Evolutionary conservation across 192 early-diverging fungal species (phyloP), one percentile per base, ranked within the genome.

Genomic region (Lobosporangium transversale): DNA sequence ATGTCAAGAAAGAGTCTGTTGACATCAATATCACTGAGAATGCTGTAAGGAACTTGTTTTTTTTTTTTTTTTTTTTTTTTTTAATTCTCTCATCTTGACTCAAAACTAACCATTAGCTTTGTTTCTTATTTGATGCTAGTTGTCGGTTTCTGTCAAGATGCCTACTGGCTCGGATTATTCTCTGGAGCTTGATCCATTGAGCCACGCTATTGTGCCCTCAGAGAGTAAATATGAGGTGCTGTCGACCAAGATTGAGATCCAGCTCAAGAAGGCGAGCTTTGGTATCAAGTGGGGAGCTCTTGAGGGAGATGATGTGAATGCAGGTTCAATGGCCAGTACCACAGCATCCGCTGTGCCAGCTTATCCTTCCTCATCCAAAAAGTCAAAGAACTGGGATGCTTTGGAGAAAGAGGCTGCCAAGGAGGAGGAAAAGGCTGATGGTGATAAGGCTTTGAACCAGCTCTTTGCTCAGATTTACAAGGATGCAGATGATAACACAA

Each of bases 201-300:
- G 88, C 49, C 91, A 94, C 58, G 78, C 78, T 10, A 92, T 99
- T 48, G 82, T 88, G 45, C 93, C 96, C 3, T 53, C 63, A 1
- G 87, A 89, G 65, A 89, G 86, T 59, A 76, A 86, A 48, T 96
- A 70, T 62, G 89, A 92, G 59, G 80, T 98, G 4, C 79, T 99
- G 20, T 90, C 90, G 23, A 99, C 97, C 42, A 99, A 99, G 85
- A 89, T 99, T 61, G 97, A 98, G 84, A 87, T 99, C 37, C 86
- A 82, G 50, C 59, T 98, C 65, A 94, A 93, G 76, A 99, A 99
- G 79, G 79, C 81, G 17, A 30, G 48, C 2, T 42, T 70, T n/a
- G 98, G 95, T 3, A 69, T 92, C 56, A 90, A 92, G 70, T 99
- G 98, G 98, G 88, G 86, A 26, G 81, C 88, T 33, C 80, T 98